Evolutionary conservation across 257 asterid species (phyloP), one percentile per base, ranked within the genome.

Genomic region (Coffea eugenioides): DNA sequence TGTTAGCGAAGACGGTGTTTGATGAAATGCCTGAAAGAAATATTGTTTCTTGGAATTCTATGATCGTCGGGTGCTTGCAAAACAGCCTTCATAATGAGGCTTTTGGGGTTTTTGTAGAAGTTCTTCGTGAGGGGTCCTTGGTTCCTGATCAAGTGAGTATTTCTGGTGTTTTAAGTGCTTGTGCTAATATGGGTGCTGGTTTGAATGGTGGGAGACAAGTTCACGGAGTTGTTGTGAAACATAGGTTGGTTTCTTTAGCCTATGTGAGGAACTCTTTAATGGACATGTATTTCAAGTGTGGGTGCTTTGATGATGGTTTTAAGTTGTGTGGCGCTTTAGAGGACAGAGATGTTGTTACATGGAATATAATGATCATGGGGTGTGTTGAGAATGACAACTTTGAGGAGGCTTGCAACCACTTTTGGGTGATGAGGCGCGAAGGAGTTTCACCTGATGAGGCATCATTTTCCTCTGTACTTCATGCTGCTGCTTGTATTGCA

Each of bases 21-120:
- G 89, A 83, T 54, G 88, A 88, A 86, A 89, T 89, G 93, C 88
- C 88, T 18, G 88, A 81, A 2, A 88, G 90, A 69, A 88, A 85
- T 67, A 82, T 90, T 51, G 92, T 86, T 71, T 81, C 89, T 49
- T 88, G 89, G 90, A 88, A 88, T 61, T 73, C 90, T 56, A 71
- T 88, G 78, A 85, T 88, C 11, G 88, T 88, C 25, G 93, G 92
- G 41, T 83, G 76, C 79, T 56, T 83, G 83, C 76, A 73, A 16
- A 86, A 86, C 39, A 81, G 78, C 74, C 36, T 49, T 56, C 86
- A 78, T 75, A 54, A 66, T 23, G 82, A 81, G 23, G 86, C 88
- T 46, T 78, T 85, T 73, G 65, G 76, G 74, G 27, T 76, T 69
- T 90, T 89, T 77, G 64, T 52, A 16, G 62, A 74, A 71, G 78